These are phyloP conservation scores for Cenchrus purpureus DNA, from an alignment of 176 grass and related monocot species.

Conservation along the genomic window DNA sequence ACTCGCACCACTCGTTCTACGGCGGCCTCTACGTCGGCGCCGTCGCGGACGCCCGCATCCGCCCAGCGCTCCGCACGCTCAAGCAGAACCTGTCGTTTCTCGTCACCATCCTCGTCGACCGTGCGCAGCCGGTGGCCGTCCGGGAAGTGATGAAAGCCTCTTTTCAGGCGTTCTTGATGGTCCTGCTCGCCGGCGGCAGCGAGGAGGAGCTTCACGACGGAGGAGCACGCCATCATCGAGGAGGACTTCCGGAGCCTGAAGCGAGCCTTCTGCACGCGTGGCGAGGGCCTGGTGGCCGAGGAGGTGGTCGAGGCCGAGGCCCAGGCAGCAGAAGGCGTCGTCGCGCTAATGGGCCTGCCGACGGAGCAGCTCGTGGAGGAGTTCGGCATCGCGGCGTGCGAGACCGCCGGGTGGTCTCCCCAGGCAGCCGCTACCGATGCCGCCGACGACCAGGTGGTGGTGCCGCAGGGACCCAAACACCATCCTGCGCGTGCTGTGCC, in stretches of 20 bases:
- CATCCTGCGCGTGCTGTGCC: slow-evolving; percentile 66
- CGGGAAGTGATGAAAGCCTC: slow-evolving; percentile 74
- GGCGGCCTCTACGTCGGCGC: slow-evolving; percentile 52
- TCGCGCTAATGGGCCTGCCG: slow-evolving; percentile 59
- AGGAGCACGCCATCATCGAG: slow-evolving; percentile 53
- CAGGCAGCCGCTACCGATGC: slow-evolving; percentile 43
- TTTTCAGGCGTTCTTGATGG: slow-evolving; percentile 63
- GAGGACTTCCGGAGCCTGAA: slow-evolving; percentile 73
- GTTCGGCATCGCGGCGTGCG: slow-evolving; percentile 45
- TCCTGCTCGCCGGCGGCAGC: slow-evolving; percentile 59
- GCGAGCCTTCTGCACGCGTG: slow-evolving; percentile 59
- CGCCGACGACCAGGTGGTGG: slow-evolving; percentile 57
- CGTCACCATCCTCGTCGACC: slow-evolving; percentile 55
- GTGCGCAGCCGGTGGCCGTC: slow-evolving; percentile 56
- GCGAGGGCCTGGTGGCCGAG: slow-evolving; percentile 60
- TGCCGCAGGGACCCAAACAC: slow-evolving; percentile 60
- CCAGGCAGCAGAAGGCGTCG: slow-evolving; percentile 40
- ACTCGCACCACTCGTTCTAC: slow-evolving; percentile 68
- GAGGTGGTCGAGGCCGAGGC: slow-evolving; percentile 68
- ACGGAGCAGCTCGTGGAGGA: slow-evolving; percentile 66
- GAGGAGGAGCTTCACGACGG: slow-evolving; percentile 47
- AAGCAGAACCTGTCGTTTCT: slow-evolving; percentile 66
- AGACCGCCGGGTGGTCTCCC: slow-evolving; percentile 10
- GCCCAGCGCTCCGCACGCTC: slow-evolving; percentile 54
- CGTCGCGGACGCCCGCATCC: slow-evolving; percentile 50